Percentiles rank a stretch among this genome's conserved stretches.
These are phyloP conservation scores for Polyporus arcularius DNA, from an alignment of 768 basidiomycete species.

Conservation along the genomic window DNA sequence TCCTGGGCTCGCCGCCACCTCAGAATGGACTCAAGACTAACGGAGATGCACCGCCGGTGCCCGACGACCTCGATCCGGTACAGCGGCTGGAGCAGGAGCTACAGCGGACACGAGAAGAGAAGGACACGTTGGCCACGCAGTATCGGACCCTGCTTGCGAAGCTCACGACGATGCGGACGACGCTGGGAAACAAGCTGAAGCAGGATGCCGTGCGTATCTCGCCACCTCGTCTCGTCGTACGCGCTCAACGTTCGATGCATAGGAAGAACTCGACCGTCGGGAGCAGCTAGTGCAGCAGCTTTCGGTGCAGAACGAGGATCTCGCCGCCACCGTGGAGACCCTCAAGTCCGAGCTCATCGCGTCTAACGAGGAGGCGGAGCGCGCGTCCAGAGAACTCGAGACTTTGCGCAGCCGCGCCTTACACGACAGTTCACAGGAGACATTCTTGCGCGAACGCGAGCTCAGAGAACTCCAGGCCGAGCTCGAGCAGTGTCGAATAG, in stretches of 20 bases:
- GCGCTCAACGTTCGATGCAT: constrained; percentile 25
- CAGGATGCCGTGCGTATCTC: constrained; percentile 83
- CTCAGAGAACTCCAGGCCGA: constrained; percentile 83
- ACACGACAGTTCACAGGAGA: constrained; percentile 72
- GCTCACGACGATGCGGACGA: constrained; percentile 90
- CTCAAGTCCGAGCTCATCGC: constrained; percentile 78
- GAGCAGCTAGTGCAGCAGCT: constrained; percentile 83
- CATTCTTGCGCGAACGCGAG: constrained; percentile 70
- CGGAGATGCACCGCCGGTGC: constrained; percentile 30
- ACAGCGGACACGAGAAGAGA: constrained; percentile 76
- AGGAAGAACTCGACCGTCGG: constrained; percentile 98
- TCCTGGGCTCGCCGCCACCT: constrained; percentile 24
- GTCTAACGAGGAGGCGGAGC: constrained; percentile 75
- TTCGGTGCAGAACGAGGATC: constrained; percentile 74
- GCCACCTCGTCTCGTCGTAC: neutral
- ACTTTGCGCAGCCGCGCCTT: constrained; percentile 61
- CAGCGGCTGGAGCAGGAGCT: constrained; percentile 74
- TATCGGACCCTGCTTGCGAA: constrained; percentile 86
- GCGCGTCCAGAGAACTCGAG: constrained; percentile 69
- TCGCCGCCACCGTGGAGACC: constrained; percentile 69
- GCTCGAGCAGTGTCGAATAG: constrained; percentile 82
- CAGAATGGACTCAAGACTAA: constrained; percentile 30
- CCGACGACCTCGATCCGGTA: constrained; percentile 49
- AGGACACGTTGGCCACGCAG: constrained; percentile 82
- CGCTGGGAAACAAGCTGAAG: constrained; percentile 90